Evolutionary conservation across 1,139 yeast genomes (phyloP), one percentile per base, ranked within the genome.

Genomic region (Yamadazyma epiphylla): DNA sequence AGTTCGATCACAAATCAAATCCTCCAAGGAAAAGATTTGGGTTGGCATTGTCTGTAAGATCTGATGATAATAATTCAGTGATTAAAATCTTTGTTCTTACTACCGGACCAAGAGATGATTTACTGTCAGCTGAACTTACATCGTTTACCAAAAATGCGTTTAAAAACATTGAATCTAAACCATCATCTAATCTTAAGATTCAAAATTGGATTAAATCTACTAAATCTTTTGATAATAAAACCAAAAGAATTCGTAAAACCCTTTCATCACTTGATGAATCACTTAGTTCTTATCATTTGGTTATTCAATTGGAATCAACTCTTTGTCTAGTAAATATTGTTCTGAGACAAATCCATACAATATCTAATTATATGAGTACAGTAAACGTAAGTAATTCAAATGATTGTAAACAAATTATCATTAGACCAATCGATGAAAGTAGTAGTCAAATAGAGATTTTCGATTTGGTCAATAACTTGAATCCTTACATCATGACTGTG

Each of bases 111-210:
- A 33, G 36, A 16, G 30, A 47, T 15, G 24, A 29, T 22, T 24
- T 43, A 15, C 28, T 28, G 15, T 13, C 31, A 5, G 38, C 33
- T 19, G 48, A 41, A 27, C 36, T 51, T 22, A 56, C 55, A 4
- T 33, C 46, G 11, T 52, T 39, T 29, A 41, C 39, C 24, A 40
- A 37, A 28, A 42, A 37, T 7, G 50, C 46, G 24, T 43, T 53
- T 29, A 48, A 47, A 15, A 35, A 38, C 16, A 31, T 36, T 5
- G 36, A 32, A 12, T 24, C 35, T 5, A 26, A 21, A 5, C 33
- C 37, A 16, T 19, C 32, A 5, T 32, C 41, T 4, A 25, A 34
- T 19, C 46, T 51, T 24, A 39, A 44, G 15, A 41, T 37, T 3
- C 19, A 42, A 10, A 41, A 51, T 28, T 52, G 58, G 58, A 36